A percentile compares a stretch with the other conserved stretches of the same genome.
Evolutionary conservation across 2,329 filamentous ascomycete genomes (phyloP).

Genomic region (Botrytis elliptica): DNA sequence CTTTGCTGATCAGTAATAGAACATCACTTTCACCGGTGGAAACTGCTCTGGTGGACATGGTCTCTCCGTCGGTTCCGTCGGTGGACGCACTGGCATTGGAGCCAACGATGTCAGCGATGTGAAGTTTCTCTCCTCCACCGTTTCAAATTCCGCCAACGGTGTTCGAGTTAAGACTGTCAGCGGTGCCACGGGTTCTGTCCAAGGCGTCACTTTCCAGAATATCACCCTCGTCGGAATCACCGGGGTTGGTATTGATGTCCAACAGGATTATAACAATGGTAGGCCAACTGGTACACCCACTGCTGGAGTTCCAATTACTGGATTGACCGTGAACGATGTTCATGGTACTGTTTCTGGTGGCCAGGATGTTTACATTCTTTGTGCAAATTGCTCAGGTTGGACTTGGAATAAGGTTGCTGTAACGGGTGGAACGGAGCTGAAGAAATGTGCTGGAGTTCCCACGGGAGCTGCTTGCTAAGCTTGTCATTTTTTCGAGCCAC

Average conservation of each 20-base stretch:
- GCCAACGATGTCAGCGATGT: conserved; percentile 56
- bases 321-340: conserved; percentile 47
- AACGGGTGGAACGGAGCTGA: conserved; percentile 48
- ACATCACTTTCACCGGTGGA: conserved; percentile 36
- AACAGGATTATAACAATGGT: conserved; percentile 52
- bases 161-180: conserved; percentile 42
- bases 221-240: conserved; percentile 52
- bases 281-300: conserved; percentile 32
- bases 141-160: conserved; percentile 54
- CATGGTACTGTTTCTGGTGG: conserved; percentile 44
- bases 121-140: conserved; percentile 47
- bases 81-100: conserved; percentile 49
- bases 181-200: conserved; percentile 43
- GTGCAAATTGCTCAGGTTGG: conserved; percentile 53
- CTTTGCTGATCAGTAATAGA: not conserved
- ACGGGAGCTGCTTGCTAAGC: conserved; percentile 30
- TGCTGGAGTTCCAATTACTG: conserved; percentile 50
- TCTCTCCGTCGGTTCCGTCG: conserved; percentile 57
- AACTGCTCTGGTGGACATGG: conserved; percentile 43
- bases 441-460: conserved; percentile 42
- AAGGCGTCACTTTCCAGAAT: conserved; percentile 51
- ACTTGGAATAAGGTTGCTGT: conserved; percentile 52
- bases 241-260: conserved; percentile 48
- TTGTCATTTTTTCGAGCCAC: fast-evolving
- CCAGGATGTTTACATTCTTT: conserved; percentile 52